phyloP scores from a whole-genome alignment of 83 land plant genomes.

The Diphasiastrum complanatum region DNA sequence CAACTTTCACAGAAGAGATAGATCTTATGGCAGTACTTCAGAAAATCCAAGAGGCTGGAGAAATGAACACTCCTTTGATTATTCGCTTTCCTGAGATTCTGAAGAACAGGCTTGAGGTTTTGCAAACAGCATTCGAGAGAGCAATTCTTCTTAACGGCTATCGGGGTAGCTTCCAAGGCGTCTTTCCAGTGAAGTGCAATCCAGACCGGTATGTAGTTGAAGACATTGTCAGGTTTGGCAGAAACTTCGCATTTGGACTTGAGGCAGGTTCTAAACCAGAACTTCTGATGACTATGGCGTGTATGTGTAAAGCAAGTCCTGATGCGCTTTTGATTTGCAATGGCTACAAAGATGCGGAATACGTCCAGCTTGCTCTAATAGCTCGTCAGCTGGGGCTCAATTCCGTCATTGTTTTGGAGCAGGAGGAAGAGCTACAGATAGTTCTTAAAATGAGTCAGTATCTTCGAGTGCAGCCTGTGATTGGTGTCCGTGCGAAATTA shows the following conservation, averaged over 20 bases:
- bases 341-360: conserved; percentile 83
- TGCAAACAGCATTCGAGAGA: conserved; percentile 63
- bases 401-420: conserved; percentile 76
- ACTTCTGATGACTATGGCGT: conserved; percentile 71
- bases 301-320: conserved; percentile 45
- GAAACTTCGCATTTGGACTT: conserved; percentile 56
- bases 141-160: conserved; percentile 51
- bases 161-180: conserved; percentile 68
- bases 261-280: conserved; percentile 98
- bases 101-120: conserved; percentile 50
- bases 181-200: conserved; percentile 91
- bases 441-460: conserved; percentile 43
- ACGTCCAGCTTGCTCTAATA: conserved; percentile 61
- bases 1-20: conserved; percentile 57
- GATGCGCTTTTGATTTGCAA: conserved; percentile 71
- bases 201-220: conserved; percentile 81
- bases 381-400: conserved; percentile 57
- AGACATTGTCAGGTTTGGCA: conserved; percentile 66
- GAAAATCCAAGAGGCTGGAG: conserved; percentile 42
- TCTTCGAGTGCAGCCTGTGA: conserved; percentile 51
- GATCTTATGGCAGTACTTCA: conserved; percentile 66
- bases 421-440: conserved; percentile 69
- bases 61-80: conserved; percentile 60
- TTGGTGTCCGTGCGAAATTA: conserved; percentile 79
- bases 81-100: conserved; percentile 80